Evolutionary conservation across 2,329 filamentous ascomycete genomes (phyloP).

Genomic region (Aspergillus calidoustus): DNA sequence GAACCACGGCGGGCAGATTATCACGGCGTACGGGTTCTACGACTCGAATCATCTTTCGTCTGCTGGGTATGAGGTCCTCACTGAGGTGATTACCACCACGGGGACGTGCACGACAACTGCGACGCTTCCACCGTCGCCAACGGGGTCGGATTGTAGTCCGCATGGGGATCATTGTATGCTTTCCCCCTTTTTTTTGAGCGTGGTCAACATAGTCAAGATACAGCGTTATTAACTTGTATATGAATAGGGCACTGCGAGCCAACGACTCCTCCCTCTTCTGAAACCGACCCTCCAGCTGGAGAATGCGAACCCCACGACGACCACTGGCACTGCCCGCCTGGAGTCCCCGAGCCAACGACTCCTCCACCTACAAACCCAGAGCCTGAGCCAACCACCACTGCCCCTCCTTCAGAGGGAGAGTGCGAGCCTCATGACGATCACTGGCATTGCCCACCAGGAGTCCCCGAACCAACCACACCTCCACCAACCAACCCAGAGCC

Average conservation of each 20-base stretch:
- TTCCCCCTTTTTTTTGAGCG: too few relatives aligned
- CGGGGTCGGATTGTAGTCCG: background rate
- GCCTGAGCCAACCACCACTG: background rate
- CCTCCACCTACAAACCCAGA: background rate
- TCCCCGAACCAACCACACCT: background rate
- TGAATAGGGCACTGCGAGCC: slow-evolving; percentile 1
- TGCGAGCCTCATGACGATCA: background rate
- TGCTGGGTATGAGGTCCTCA: background rate
- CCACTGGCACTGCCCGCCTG: background rate
- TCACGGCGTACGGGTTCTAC: slow-evolving; percentile 4
- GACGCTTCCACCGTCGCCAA: background rate
- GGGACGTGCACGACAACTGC: background rate
- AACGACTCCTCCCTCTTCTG: background rate
- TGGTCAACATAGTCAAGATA: too few relatives aligned
- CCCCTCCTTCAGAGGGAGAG: background rate
- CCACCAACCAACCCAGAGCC: background rate
- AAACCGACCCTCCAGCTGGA: background rate
- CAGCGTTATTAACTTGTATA: background rate
- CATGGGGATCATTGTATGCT: slow-evolving; percentile 5
- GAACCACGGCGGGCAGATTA: background rate
- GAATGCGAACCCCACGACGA: background rate
- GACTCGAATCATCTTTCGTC: slow-evolving; percentile 3
- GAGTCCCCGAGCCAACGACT: background rate
- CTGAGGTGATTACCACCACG: background rate
- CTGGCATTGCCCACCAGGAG: background rate